Evolutionary conservation across 805 yeast genomes (phyloP).

Genomic region (Metschnikowia lochheadii): DNA sequence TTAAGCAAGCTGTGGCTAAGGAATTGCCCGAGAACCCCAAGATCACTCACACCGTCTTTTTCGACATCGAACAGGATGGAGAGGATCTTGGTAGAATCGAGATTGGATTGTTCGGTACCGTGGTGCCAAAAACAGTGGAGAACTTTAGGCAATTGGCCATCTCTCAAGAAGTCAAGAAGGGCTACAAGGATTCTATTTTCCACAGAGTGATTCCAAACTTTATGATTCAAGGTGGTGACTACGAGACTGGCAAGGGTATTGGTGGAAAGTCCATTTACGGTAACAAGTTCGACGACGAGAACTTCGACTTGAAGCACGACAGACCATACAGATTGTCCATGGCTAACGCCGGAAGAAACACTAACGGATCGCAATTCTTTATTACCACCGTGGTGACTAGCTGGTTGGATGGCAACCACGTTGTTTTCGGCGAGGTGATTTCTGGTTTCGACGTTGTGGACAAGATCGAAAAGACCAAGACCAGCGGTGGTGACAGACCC

Average conservation of each 20-base stretch:
- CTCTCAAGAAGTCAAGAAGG: constrained; percentile 55
- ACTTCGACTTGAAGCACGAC: constrained; percentile 62
- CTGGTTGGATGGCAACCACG: constrained; percentile 94
- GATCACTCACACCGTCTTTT: constrained; percentile 76
- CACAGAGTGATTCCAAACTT: constrained; percentile 71
- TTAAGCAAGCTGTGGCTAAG: constrained; percentile 9
- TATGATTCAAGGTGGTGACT: constrained; percentile 89
- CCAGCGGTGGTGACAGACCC: constrained; percentile 71
- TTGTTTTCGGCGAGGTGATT: constrained; percentile 91
- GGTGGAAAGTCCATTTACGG: constrained; percentile 88
- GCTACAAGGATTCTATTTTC: constrained; percentile 61
- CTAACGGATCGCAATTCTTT: constrained; percentile 92
- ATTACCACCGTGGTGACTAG: constrained; percentile 86
- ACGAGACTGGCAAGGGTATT: constrained; percentile 63
- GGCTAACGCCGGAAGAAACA: constrained; percentile 77
- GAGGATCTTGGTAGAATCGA: constrained; percentile 74
- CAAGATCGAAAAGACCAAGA: constrained; percentile 69
- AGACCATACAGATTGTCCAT: constrained; percentile 66
- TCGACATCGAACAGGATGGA: constrained; percentile 81
- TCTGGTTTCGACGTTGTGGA: constrained; percentile 82
- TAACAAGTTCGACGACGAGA: constrained; percentile 70
- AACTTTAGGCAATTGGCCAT: constrained; percentile 78
- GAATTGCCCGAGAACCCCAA: constrained; percentile 42
- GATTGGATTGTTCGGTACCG: constrained; percentile 82
- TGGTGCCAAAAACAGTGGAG: constrained; percentile 83